Evolutionary conservation across 192 early-diverging fungal species (phyloP).

Genomic region (Oehlia diaphana): DNA sequence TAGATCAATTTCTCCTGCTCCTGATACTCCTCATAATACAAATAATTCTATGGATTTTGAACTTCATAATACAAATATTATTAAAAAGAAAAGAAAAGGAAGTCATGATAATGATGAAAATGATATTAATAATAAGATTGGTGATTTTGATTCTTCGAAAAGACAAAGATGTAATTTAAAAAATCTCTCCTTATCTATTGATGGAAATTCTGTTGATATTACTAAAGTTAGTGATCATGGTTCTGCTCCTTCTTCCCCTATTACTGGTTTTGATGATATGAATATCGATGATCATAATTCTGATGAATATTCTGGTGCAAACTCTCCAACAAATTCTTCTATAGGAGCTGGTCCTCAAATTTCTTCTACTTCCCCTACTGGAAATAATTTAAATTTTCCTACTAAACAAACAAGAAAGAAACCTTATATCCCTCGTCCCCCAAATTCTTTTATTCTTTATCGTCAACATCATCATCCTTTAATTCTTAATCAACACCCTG

Average conservation of each 20-base stretch:
- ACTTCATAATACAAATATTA: neutral
- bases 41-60: neutral
- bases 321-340: neutral
- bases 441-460: conserved; percentile 32
- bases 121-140: neutral
- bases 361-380: neutral
- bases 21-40: conserved; percentile 5
- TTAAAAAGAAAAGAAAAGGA: conserved; percentile 26
- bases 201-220: neutral
- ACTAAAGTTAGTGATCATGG: neutral
- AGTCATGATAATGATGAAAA: neutral
- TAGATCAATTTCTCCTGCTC: neutral
- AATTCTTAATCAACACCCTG: conserved; percentile 29
- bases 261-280: conserved; percentile 24
- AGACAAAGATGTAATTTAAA: neutral
- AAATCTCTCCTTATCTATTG: neutral
- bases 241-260: neutral
- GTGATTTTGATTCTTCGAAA: conserved; percentile 14
- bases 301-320: conserved; percentile 9
- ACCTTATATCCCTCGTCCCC: conserved; percentile 31
- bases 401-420: conserved; percentile 30
- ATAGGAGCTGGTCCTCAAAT: neutral
- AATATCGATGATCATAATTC: conserved; percentile 12
- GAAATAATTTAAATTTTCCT: neutral
- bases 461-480: conserved; percentile 32